These are phyloP conservation scores for Lentinula aciculospora DNA, from an alignment of 768 basidiomycete species.

Conservation along the genomic window DNA sequence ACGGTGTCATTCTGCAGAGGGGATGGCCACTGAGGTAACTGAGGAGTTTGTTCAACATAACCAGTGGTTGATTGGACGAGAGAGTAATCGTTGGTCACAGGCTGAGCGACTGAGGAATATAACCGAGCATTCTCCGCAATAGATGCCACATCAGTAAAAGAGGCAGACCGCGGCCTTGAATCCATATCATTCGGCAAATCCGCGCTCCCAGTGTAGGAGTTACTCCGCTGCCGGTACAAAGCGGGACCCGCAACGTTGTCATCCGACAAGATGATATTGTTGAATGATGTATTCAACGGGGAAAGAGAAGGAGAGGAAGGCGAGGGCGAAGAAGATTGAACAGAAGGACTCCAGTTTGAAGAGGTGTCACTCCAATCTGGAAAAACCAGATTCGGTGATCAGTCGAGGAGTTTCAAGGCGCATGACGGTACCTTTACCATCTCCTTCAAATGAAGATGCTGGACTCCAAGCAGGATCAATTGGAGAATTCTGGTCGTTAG, in stretches of 20 bases:
- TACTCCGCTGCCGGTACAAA: constrained; percentile 1
- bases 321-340: constrained; percentile 5
- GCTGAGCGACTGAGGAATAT: not conserved
- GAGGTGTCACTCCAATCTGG: constrained; percentile 5
- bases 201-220: not conserved
- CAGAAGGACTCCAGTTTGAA: constrained; percentile 4
- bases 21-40: not conserved
- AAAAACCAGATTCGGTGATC: not conserved
- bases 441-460: constrained; percentile 1
- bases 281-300: not conserved
- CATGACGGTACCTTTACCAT: constrained; percentile 4
- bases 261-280: constrained; percentile 1
- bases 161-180: not conserved
- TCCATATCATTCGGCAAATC: not conserved
- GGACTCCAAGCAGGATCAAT: not conserved
- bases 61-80: not conserved
- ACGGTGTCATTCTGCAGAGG: not conserved
- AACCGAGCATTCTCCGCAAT: not conserved
- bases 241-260: not conserved
- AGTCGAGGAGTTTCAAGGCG: not conserved
- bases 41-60: not conserved
- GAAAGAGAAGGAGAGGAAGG: constrained; percentile 6
- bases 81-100: not conserved
- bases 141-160: not conserved
- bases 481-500: constrained; percentile 5